Conservation (phyloP, 2,329 filamentous ascomycete species). For the Arthrobotrys iridis region DNA sequence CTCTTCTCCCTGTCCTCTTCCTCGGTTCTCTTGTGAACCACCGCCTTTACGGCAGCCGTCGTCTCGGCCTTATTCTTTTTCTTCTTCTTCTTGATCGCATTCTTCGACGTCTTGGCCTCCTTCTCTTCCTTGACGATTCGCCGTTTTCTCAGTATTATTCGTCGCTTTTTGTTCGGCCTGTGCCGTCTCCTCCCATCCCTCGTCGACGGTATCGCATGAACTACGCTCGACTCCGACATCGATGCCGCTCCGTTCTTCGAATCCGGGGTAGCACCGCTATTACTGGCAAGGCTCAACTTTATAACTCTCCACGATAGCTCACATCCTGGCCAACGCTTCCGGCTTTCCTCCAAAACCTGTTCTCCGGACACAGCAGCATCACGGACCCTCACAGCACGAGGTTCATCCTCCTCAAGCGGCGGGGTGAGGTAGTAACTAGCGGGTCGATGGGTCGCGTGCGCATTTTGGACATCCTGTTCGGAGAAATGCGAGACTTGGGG, state of each 20-base stretch:
- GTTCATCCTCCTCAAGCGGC: constrained; percentile 34
- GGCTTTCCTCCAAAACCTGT: constrained; percentile 23
- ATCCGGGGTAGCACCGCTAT: background rate
- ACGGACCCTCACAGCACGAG: constrained; percentile 12
- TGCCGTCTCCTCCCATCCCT: constrained; percentile 11
- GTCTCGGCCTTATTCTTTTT: constrained; percentile 22
- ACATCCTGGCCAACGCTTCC: constrained; percentile 31
- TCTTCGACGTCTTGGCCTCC: constrained; percentile 27
- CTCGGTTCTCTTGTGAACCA: constrained; percentile 39
- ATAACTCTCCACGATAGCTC: constrained; percentile 43
- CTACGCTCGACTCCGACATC: background rate
- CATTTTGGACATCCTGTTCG: constrained; percentile 32
- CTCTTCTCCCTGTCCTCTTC: constrained; percentile 46
- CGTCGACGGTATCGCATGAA: background rate
- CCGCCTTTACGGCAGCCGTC: constrained; percentile 16
- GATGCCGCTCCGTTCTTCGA: background rate
- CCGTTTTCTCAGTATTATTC: constrained; percentile 26
- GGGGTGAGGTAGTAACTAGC: constrained; percentile 44
- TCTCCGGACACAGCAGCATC: constrained; percentile 41
- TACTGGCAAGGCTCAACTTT: constrained; percentile 9
- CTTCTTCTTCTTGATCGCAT: constrained; percentile 43
- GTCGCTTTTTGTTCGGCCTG: constrained; percentile 36
- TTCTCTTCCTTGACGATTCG: constrained; percentile 7
- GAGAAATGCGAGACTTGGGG: constrained; percentile 30
- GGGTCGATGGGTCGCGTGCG: constrained; percentile 48